These are phyloP conservation scores for Oryza glaberrima DNA, from an alignment of 176 grass and related monocot genomes.

Conservation along the genomic window DNA sequence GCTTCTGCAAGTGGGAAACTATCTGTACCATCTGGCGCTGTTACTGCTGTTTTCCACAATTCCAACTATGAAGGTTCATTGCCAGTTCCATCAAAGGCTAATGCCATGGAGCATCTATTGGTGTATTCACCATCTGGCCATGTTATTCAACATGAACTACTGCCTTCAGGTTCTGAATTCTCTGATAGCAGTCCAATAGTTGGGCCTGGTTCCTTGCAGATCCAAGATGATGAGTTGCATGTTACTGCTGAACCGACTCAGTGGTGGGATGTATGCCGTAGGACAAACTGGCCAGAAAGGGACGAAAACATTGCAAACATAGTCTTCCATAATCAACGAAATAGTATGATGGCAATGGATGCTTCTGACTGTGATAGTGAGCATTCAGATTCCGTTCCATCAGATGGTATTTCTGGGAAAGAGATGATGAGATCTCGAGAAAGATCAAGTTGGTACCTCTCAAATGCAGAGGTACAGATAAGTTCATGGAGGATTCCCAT, in stretches of 20 bases:
- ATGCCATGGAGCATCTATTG: slow-evolving; percentile 95
- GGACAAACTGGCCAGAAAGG: slow-evolving; percentile 94
- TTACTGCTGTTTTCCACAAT: slow-evolving; percentile 89
- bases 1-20: slow-evolving; percentile 89
- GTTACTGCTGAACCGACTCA: slow-evolving; percentile 94
- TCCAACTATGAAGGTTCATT: slow-evolving; percentile 63
- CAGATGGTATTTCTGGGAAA: slow-evolving; percentile 58
- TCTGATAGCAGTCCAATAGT: slow-evolving; percentile 72
- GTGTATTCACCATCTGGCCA: slow-evolving; percentile 95
- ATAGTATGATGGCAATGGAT: slow-evolving; percentile 56
- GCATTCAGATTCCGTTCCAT: slow-evolving; percentile 52
- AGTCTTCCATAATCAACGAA: slow-evolving; percentile 57
- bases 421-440: slow-evolving; percentile 60
- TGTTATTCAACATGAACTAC: slow-evolving; percentile 98
- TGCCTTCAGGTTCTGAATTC: slow-evolving; percentile 65
- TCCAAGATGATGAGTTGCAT: slow-evolving; percentile 92
- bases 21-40: slow-evolving; percentile 77
- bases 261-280: slow-evolving; percentile 99
- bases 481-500: slow-evolving; percentile 81
- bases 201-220: slow-evolving; percentile 57
- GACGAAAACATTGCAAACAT: slow-evolving; percentile 74
- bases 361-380: slow-evolving; percentile 64
- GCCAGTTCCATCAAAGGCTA: slow-evolving; percentile 64
- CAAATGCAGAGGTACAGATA: slow-evolving; percentile 97
- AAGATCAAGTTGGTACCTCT: slow-evolving; percentile 84